phyloP scores from a whole-genome alignment of 2,329 filamentous ascomycete species.

The Cylindrodendrum hubeiense region DNA sequence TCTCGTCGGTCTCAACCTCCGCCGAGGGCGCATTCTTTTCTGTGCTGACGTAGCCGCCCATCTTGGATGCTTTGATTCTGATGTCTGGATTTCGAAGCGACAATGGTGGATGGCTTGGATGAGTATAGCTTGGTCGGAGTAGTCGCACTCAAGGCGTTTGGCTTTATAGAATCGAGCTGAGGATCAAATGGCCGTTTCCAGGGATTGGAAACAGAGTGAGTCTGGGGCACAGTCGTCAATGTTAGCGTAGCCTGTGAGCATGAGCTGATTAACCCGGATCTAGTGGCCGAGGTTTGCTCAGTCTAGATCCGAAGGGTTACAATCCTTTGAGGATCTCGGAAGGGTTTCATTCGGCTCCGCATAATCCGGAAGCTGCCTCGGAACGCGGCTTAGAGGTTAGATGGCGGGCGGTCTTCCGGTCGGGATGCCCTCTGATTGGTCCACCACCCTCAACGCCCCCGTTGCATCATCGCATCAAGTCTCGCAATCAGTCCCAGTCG shows the following conservation, averaged over 20 bases:
- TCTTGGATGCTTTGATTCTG: slow-evolving; percentile 5
- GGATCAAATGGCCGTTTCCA: not conserved
- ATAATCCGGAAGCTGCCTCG: not conserved
- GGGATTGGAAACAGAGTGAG: not conserved
- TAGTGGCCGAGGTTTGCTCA: not conserved
- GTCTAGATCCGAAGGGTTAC: not conserved
- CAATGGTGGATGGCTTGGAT: not conserved
- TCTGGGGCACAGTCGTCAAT: not conserved
- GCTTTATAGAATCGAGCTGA: not conserved
- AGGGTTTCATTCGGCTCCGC: not conserved
- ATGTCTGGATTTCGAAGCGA: not conserved
- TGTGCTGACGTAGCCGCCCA: slow-evolving; percentile 29
- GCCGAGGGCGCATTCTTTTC: slow-evolving; percentile 1
- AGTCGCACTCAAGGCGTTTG: not conserved
- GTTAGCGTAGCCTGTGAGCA: not conserved
- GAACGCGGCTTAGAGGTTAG: not conserved
- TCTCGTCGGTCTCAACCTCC: slow-evolving; percentile 38
- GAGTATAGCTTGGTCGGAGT: not conserved
- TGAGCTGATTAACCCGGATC: not conserved
- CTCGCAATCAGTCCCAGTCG: slow-evolving; percentile 13
- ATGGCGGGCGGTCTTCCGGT: slow-evolving; percentile 30
- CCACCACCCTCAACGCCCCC: not conserved
- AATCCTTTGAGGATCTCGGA: not conserved
- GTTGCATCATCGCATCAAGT: not conserved
- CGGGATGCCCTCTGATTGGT: slow-evolving; percentile 39